phyloP scores from a whole-genome alignment of 2,329 filamentous ascomycete species.

The Calonectria pseudoturangicola region DNA sequence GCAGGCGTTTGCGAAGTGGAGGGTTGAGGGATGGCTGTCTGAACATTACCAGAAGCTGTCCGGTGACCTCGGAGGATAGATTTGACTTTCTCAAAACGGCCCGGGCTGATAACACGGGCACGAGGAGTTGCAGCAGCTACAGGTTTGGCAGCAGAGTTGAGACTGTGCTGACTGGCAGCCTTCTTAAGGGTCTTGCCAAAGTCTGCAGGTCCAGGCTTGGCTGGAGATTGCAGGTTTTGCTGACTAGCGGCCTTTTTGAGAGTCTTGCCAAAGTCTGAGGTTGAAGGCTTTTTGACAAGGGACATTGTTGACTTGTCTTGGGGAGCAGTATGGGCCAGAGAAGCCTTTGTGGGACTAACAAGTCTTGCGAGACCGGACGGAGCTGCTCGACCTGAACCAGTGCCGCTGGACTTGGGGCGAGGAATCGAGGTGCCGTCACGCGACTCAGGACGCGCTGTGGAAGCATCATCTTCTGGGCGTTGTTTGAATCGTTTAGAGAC shows the following conservation, averaged over 20 bases:
- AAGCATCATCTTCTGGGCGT: constrained; percentile 80
- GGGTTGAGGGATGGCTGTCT: constrained; percentile 70
- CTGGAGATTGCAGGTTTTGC: constrained; percentile 62
- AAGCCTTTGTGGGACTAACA: constrained; percentile 87
- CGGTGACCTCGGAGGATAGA: constrained; percentile 72
- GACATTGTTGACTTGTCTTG: constrained; percentile 55
- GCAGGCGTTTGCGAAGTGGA: constrained; percentile 68
- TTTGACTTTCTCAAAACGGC: constrained; percentile 73
- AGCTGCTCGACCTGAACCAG: constrained; percentile 55
- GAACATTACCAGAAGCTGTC: constrained; percentile 60
- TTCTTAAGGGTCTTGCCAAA: constrained; percentile 65
- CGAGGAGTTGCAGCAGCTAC: constrained; percentile 53
- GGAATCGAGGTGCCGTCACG: constrained; percentile 70
- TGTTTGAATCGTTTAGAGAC: constrained; percentile 84
- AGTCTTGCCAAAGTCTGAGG: constrained; percentile 61
- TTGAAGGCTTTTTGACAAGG: constrained; percentile 66
- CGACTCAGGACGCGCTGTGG: constrained; percentile 77
- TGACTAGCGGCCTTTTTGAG: constrained; percentile 72
- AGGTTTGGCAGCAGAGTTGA: constrained; percentile 58
- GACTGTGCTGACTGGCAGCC: constrained; percentile 70
- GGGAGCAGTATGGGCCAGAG: constrained; percentile 72
- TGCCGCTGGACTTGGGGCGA: constrained; percentile 63
- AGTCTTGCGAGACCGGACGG: constrained; percentile 74
- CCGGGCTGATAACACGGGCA: constrained; percentile 67
- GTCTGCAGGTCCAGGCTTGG: constrained; percentile 56